Percentiles rank a stretch among this genome's conserved stretches.
phyloP scores from a whole-genome alignment of 129 eudicot genomes.

The Cynara cardunculus region DNA sequence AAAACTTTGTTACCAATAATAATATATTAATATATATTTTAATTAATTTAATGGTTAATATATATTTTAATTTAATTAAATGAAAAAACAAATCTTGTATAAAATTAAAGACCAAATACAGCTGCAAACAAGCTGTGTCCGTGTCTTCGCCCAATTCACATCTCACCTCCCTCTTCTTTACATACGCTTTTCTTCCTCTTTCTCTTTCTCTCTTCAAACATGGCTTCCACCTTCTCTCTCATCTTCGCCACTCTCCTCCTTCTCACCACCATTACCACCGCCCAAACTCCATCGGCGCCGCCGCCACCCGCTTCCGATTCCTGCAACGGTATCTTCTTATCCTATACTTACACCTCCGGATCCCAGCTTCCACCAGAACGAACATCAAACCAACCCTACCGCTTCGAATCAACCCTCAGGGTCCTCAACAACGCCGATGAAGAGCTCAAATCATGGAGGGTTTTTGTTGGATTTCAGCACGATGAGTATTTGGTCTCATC shows the following conservation, averaged over 20 bases:
- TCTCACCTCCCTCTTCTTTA: neutral
- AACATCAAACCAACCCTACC: conserved; percentile 57
- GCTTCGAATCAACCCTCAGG: conserved; percentile 63
- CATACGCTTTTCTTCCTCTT: neutral
- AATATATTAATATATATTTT: too few species aligned
- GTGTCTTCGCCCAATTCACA: conserved; percentile 14
- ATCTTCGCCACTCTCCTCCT: conserved; percentile 29
- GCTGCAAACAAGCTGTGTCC: conserved; percentile 29
- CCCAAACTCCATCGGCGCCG: conserved; percentile 35
- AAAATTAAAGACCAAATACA: conserved; percentile 5
- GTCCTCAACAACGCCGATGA: conserved; percentile 63
- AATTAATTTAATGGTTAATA: too few species aligned
- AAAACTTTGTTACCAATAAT: too few species aligned
- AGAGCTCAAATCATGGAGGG: conserved; percentile 76
- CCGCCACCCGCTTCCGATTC: conserved; percentile 45
- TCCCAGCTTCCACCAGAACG: conserved; percentile 43
- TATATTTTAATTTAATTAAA: neutral
- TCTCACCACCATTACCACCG: conserved; percentile 27
- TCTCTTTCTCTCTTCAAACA: conserved; percentile 18
- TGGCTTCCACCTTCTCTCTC: conserved; percentile 31
- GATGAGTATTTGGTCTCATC: conserved; percentile 79
- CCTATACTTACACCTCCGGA: conserved; percentile 50
- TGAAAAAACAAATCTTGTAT: neutral
- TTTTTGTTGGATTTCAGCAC: conserved; percentile 79
- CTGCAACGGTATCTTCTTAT: conserved; percentile 72